Evolutionary conservation across 192 early-diverging fungal species (phyloP).

Genomic region (Spizellomyces punctatus): DNA sequence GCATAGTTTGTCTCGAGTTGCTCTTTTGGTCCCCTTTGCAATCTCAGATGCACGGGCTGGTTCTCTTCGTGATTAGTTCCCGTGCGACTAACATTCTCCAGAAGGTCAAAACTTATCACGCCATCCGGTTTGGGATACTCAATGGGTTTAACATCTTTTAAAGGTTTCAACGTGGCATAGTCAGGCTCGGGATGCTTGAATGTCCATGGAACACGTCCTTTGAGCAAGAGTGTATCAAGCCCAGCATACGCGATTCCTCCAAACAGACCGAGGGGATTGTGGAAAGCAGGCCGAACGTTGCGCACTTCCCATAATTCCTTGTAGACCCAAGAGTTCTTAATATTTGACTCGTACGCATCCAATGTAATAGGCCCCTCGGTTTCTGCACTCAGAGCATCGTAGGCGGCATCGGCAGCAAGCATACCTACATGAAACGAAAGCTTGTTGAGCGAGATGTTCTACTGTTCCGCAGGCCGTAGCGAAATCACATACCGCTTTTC

Average conservation of each 20-base stretch:
- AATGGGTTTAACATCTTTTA: conserved; percentile 74
- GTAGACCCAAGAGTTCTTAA: conserved; percentile 87
- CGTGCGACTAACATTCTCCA: conserved; percentile 88
- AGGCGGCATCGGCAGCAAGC: conserved; percentile 90
- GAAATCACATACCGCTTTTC: conserved; percentile 73
- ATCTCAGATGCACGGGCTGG: conserved; percentile 90
- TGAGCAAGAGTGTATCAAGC: conserved; percentile 84
- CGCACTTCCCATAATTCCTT: conserved; percentile 89
- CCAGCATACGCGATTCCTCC: conserved; percentile 89
- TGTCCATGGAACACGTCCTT: conserved; percentile 92
- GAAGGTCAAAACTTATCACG: conserved; percentile 91
- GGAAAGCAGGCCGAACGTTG: conserved; percentile 93
- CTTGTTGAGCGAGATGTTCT: background rate
- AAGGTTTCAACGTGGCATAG: conserved; percentile 70
- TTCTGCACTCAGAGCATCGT: conserved; percentile 63
- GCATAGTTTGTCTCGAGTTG: conserved; percentile 82
- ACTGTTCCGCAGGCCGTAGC: background rate
- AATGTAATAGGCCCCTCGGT: conserved; percentile 68
- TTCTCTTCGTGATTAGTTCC: conserved; percentile 94
- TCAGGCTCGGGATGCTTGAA: conserved; percentile 87
- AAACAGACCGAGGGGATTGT: conserved; percentile 79
- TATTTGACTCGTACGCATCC: conserved; percentile 74
- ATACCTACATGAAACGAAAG: conserved; percentile 49
- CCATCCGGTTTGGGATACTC: conserved; percentile 98
- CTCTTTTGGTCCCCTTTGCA: conserved; percentile 70